Base-by-base conservation (phyloP, 2,329 filamentous ascomycete species). In the Pseudocercospora vitis region DNA sequence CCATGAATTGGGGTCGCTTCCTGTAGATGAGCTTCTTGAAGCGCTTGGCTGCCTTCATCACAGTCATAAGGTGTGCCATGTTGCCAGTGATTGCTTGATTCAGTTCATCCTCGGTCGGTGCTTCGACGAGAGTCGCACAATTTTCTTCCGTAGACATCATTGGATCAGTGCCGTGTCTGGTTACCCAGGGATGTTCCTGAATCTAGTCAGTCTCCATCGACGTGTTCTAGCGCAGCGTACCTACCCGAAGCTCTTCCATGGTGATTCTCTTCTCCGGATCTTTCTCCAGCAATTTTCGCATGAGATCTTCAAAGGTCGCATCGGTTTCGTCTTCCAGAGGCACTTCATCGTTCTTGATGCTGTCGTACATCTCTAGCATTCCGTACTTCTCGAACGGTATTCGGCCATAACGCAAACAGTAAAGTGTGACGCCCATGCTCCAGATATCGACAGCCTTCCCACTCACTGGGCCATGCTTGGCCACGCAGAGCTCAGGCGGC, bases 381-480 rank as follows among this genome's bases (percentile, higher is more conserved):
- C 84, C 85, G 4, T 82, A 77, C 52, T 86, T 82, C 65, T 91
- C 87, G 67, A 97, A 99, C 0, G 94, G 94, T 57, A 99, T 86
- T 46, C 77, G 80, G 26, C 94, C 94, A 65, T 95, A 97, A 56
- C 88, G 85, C 32, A 99, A 79, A 70, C 94, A 99, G 70, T 92
- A 97, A 2, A 99, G 77, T 1, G 91, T 95, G 7, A 96, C 86
- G 5, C 94, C 94, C 92, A 97, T 97, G 3, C 92, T 95, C 94
- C 94, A 99, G 50, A 99, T 91, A 71, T 99, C 94, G 3, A 90
- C 90, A 3, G 92, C 91, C 63, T 84, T 88, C 8, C 94, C 94
- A 2, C 89, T 92, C 1, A 97, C 86, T 61, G 91, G 86, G 0
- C 89, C 89, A 68, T 96, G 92, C 64, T 83, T 91, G 6, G 85